Evolutionary conservation across 345 rosid species (phyloP).

Genomic region (Camelina laxa): DNA sequence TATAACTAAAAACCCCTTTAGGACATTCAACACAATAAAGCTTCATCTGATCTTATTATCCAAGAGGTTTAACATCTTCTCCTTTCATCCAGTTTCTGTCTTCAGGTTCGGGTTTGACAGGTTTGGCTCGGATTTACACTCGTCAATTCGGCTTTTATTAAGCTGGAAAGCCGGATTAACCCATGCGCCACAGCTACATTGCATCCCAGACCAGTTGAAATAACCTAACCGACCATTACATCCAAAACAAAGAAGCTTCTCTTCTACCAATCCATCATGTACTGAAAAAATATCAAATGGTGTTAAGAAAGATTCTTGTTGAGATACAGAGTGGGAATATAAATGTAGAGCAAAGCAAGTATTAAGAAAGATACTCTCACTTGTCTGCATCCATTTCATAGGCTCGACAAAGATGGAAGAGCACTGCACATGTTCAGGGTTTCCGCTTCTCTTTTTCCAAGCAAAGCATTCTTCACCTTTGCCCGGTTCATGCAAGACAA

Average conservation of each 20-base stretch:
- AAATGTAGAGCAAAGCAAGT: background rate
- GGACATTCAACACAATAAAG: background rate
- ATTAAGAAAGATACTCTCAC: conserved; percentile 28
- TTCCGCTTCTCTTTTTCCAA: conserved; percentile 71
- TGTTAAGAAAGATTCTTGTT: background rate
- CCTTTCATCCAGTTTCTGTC: conserved; percentile 8
- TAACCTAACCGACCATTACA: conserved; percentile 83
- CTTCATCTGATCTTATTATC: background rate
- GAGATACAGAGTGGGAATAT: background rate
- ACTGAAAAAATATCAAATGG: conserved; percentile 52
- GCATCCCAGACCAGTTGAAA: conserved; percentile 97
- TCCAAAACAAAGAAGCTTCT: conserved; percentile 77
- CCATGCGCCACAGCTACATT: conserved; percentile 95
- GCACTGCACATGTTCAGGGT: conserved; percentile 58
- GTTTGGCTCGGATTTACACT: conserved; percentile 44
- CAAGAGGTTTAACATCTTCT: background rate
- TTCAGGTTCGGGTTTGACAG: background rate
- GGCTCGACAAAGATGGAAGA: conserved; percentile 90
- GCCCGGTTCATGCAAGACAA: conserved; percentile 68
- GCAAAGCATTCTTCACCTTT: conserved; percentile 78
- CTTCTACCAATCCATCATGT: conserved; percentile 80
- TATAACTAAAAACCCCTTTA: background rate
- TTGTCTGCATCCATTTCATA: conserved; percentile 93
- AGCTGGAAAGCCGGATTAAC: conserved; percentile 92
- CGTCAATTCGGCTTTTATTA: conserved; percentile 75